Base-by-base conservation (phyloP, 139 green algal genomes). In the Tetraselmis chui region DNA sequence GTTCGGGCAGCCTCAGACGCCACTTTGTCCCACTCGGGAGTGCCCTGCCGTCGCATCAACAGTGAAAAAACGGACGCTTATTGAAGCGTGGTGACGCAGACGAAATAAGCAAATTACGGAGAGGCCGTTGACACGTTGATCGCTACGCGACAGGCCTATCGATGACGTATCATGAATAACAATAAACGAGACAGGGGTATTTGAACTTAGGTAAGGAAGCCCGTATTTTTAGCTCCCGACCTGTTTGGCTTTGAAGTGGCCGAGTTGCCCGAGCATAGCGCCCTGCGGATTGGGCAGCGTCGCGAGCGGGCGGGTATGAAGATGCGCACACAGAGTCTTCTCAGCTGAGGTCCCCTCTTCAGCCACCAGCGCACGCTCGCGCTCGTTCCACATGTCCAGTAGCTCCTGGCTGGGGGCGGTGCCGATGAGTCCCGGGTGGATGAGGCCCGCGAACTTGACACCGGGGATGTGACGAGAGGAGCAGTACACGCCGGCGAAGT, bases 401-500 rank as follows among this genome's bases (percentile, higher is more conserved):
- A 95, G 88, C 90, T 95, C 91, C 32, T 91, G 32, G 76, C 81
- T 89, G 30, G 92, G 92, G 0, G 92, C 92, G 22, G 92, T 95
- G 31, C 92, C 92, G 76, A 94, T 94, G 31, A 94, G 86, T 2
- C 85, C 89, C 59, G 79, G 31, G 30, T 86, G 83, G 25, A 84
- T 79, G 22, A 88, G 2, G 27, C 80, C 80, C 59, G 80, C 31
- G 45, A 83, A 86, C 29, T 78, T 76, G 25, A 91, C 85, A 27
- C 91, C 91, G 28, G 91, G 92, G 75, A 95, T 94, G 84, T 95
- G 92, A 28, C 92, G 81, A 24, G 85, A 92, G 2, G 77, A 81
- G 32, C 83, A 82, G 28, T 89, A 95, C 76, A 94, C 92, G 80
- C 92, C 92, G 23, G 93, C 89, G 84, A 95, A 93, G 79, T 95